Evolutionary conservation across 495 filamentous ascomycete species (phyloP).

Genomic region (Lophium mytilinum): DNA sequence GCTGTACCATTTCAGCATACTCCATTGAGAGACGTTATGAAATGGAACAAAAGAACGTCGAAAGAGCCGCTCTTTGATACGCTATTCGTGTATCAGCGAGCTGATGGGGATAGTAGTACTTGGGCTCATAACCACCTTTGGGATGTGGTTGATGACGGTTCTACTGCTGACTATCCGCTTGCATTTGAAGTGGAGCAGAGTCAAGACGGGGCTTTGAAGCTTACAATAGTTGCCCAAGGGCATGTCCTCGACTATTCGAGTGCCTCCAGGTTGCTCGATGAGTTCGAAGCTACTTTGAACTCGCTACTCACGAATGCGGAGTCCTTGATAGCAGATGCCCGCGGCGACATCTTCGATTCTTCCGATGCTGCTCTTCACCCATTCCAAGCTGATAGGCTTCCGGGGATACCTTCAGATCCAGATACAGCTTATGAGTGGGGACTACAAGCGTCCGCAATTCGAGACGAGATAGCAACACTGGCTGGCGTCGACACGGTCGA

Average conservation of each 20-base stretch:
- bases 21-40: conserved; percentile 61
- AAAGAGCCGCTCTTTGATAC: conserved; percentile 65
- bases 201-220: conserved; percentile 36
- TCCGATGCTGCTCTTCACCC: too few relatives aligned
- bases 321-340: conserved; percentile 5
- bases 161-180: conserved; percentile 58
- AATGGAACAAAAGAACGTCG: conserved; percentile 50
- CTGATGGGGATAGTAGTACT: conserved; percentile 15
- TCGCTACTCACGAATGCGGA: conserved; percentile 15
- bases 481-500: conserved; percentile 42
- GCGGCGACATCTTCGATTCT: neutral
- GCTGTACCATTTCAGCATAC: conserved; percentile 61
- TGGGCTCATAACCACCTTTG: conserved; percentile 40
- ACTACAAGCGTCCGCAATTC: conserved; percentile 40
- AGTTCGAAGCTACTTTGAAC: conserved; percentile 33
- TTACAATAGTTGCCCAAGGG: conserved; percentile 48
- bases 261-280: conserved; percentile 35
- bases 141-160: conserved; percentile 42
- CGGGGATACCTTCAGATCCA: conserved; percentile 5
- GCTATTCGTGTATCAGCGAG: conserved; percentile 76
- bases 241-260: conserved; percentile 27
- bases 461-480: conserved; percentile 52
- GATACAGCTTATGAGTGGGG: conserved; percentile 46
- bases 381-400: neutral
- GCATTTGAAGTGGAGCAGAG: conserved; percentile 61